A percentile compares a stretch with the other conserved stretches of the same genome.
Evolutionary conservation across 2,329 filamentous ascomycete species (phyloP).

Genomic region (Setomelanomma holmii): DNA sequence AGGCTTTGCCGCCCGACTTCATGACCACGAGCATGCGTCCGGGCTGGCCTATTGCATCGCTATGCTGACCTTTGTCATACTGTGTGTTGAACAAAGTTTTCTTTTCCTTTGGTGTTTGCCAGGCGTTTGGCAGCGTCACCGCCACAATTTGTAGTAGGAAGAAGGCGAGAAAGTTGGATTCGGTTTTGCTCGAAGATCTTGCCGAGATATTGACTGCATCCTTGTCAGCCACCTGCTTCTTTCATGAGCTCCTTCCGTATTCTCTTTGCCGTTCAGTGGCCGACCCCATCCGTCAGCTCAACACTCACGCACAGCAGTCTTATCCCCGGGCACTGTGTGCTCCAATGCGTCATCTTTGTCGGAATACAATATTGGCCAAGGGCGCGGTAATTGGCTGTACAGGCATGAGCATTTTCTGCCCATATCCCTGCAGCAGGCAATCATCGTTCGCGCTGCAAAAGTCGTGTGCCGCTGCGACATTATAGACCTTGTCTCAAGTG

Average conservation of each 20-base stretch:
- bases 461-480: conserved; percentile 9
- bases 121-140: neutral
- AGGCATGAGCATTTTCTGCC: conserved; percentile 6
- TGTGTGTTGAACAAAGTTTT: conserved; percentile 5
- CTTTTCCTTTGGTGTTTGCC: neutral
- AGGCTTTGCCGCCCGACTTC: conserved; percentile 4
- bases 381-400: conserved; percentile 11
- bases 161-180: neutral
- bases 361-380: conserved; percentile 15
- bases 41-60: conserved; percentile 3
- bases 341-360: conserved; percentile 16
- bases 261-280: neutral
- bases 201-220: neutral
- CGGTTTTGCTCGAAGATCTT: neutral
- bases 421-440: conserved; percentile 13
- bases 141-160: neutral
- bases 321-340: conserved; percentile 14
- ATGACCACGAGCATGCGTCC: neutral
- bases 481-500: neutral
- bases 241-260: neutral
- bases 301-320: conserved; percentile 4
- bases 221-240: conserved; percentile 4
- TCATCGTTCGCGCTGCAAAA: conserved; percentile 8
- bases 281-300: conserved; percentile 8
- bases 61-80: neutral